Conservation (phyloP, 2,329 filamentous ascomycete species). For the Ceratocystiopsis sp. region DNA sequence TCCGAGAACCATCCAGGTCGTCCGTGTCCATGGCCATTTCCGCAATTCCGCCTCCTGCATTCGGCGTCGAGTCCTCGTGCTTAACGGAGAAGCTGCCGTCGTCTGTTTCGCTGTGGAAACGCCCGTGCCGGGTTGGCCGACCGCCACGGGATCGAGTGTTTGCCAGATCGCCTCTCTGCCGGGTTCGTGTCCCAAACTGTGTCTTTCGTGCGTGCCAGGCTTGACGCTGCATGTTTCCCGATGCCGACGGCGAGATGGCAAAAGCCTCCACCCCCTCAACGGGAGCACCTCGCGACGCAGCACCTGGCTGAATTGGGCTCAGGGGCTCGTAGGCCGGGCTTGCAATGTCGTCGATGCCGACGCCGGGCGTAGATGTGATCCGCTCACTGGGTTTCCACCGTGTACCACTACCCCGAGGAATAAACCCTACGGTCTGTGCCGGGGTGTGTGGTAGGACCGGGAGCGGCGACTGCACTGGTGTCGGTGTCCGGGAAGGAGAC, state of each 20-base stretch:
- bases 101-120: neutral
- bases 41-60: conserved; percentile 2
- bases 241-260: neutral
- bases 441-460: conserved; percentile 5
- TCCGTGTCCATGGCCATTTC: conserved; percentile 25
- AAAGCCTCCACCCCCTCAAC: neutral
- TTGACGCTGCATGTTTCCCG: neutral
- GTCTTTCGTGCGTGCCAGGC: conserved; percentile 4
- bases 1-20: conserved; percentile 18
- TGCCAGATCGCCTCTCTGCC: neutral
- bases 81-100: conserved; percentile 25
- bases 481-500: conserved; percentile 3
- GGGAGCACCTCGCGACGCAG: conserved; percentile 13
- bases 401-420: conserved; percentile 26
- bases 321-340: conserved; percentile 42
- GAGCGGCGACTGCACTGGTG: conserved; percentile 5
- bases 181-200: neutral
- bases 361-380: conserved; percentile 39
- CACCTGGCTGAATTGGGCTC: conserved; percentile 32
- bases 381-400: conserved; percentile 37
- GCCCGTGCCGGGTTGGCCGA: conserved; percentile 1
- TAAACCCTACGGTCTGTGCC: conserved; percentile 1
- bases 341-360: conserved; percentile 22
- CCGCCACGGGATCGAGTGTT: neutral
- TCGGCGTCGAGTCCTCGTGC: conserved; percentile 40